Conservation (phyloP, 2,329 filamentous ascomycete genomes). For the Exserohilum turcica region DNA sequence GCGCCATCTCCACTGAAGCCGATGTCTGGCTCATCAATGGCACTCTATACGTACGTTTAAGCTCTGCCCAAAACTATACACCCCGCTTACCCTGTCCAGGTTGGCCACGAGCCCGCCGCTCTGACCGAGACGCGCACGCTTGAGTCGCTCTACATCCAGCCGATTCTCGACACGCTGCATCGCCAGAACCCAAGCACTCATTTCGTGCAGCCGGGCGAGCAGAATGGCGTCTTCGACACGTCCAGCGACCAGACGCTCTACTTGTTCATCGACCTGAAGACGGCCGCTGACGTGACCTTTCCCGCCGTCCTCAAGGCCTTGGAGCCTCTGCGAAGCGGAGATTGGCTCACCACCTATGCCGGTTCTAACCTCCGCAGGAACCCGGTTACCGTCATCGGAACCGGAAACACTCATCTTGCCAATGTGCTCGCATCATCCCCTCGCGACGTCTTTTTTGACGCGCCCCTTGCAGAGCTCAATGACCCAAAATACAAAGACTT, state of each 20-base stretch:
- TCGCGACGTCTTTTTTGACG: conserved; percentile 65
- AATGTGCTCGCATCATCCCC: conserved; percentile 50
- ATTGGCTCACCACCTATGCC: conserved; percentile 60
- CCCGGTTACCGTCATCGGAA: conserved; percentile 66
- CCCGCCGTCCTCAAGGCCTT: conserved; percentile 61
- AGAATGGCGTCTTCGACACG: conserved; percentile 67
- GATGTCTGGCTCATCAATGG: conserved; percentile 65
- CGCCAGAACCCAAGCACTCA: conserved; percentile 61
- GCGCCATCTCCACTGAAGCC: conserved; percentile 63
- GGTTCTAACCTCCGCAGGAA: conserved; percentile 53
- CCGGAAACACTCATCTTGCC: conserved; percentile 54
- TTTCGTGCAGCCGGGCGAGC: conserved; percentile 55
- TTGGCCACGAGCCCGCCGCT: conserved; percentile 61
- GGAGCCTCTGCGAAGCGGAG: conserved; percentile 59
- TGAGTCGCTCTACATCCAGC: conserved; percentile 63
- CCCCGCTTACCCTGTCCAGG: conserved; percentile 40
- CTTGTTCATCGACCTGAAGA: conserved; percentile 69
- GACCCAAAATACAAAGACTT: conserved; percentile 51
- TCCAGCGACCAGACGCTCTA: conserved; percentile 63
- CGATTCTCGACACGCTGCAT: conserved; percentile 61
- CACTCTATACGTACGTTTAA: conserved; percentile 56
- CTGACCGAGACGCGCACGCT: conserved; percentile 61
- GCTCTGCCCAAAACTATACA: neutral
- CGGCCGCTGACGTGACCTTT: conserved; percentile 61
- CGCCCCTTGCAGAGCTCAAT: conserved; percentile 55